Conservation (phyloP, 139 green algal genomes). For the Gonium pectorale region DNA sequence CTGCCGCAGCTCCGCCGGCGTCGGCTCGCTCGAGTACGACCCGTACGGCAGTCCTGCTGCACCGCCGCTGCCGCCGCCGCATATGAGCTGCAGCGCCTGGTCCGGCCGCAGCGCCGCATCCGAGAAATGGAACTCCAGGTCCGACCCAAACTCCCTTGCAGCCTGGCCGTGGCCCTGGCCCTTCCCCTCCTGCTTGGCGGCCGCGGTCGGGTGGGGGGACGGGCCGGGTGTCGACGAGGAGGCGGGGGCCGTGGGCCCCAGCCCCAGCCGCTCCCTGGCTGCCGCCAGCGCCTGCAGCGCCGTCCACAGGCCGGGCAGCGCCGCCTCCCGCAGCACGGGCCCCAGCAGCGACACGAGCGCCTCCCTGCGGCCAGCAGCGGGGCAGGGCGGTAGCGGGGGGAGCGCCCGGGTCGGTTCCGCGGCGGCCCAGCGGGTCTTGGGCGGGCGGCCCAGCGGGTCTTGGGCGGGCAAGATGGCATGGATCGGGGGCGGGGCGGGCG, state of each 20-base stretch:
- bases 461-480: too few relatives aligned
- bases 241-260: too few relatives aligned
- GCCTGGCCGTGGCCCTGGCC: not conserved
- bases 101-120: slow-evolving; percentile 21
- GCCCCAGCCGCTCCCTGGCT: not conserved
- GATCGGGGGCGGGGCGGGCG: too few relatives aligned
- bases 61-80: not conserved
- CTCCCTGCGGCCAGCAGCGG: slow-evolving; percentile 33
- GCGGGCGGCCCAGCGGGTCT: too few relatives aligned
- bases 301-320: slow-evolving; percentile 50
- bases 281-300: slow-evolving; percentile 1
- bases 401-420: too few relatives aligned
- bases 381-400: too few relatives aligned
- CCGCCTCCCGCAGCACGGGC: slow-evolving; percentile 43
- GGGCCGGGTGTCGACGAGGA: too few relatives aligned
- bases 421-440: too few relatives aligned
- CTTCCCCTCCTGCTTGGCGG: not conserved
- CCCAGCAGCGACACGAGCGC: slow-evolving; percentile 44
- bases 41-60: not conserved
- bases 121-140: slow-evolving; percentile 46
- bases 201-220: too few relatives aligned
- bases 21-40: slow-evolving; percentile 10
- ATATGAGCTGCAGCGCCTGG: slow-evolving; percentile 28
- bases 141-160: slow-evolving; percentile 56
- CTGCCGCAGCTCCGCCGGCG: slow-evolving; percentile 21